Evolutionary conservation across 2,329 filamentous ascomycete species (phyloP).

Genomic region (Ceratocystis eucalypticola): DNA sequence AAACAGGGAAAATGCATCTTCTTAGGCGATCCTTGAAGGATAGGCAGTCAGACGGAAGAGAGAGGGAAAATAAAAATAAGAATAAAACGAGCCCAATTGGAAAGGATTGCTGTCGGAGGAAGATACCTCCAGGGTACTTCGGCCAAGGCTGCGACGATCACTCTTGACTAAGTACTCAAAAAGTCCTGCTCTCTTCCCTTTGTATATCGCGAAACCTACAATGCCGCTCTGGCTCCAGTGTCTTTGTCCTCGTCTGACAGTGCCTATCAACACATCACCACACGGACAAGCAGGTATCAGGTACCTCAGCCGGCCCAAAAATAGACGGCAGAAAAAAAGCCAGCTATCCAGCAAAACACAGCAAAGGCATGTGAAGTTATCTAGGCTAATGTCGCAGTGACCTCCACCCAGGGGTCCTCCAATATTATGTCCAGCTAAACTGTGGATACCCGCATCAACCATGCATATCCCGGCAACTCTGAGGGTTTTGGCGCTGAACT

Average conservation of each 20-base stretch:
- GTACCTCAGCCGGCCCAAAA: neutral
- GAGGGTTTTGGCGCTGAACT: neutral
- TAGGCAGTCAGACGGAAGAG: neutral
- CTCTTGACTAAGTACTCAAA: slow-evolving; percentile 1
- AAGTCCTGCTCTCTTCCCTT: neutral
- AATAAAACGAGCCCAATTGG: neutral
- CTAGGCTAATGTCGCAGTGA: neutral
- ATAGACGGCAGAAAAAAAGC: neutral
- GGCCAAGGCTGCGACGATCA: slow-evolving; percentile 4
- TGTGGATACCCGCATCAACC: neutral
- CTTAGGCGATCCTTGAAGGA: slow-evolving; percentile 3
- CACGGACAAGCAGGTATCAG: neutral
- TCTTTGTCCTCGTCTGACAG: neutral
- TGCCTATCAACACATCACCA: neutral
- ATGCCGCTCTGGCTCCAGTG: no score
- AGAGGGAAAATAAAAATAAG: neutral
- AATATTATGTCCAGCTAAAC: neutral
- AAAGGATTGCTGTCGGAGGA: neutral
- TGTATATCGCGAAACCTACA: neutral
- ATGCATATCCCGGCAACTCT: neutral
- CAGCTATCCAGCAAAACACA: neutral
- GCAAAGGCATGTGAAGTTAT: neutral
- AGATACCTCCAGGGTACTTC: slow-evolving; percentile 5
- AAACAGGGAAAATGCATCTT: neutral
- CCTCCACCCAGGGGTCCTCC: neutral